Evolutionary conservation across 176 grass and related monocot genomes (phyloP), one percentile per base, ranked within the genome.

Genomic region (Coix lacrymajobi): DNA sequence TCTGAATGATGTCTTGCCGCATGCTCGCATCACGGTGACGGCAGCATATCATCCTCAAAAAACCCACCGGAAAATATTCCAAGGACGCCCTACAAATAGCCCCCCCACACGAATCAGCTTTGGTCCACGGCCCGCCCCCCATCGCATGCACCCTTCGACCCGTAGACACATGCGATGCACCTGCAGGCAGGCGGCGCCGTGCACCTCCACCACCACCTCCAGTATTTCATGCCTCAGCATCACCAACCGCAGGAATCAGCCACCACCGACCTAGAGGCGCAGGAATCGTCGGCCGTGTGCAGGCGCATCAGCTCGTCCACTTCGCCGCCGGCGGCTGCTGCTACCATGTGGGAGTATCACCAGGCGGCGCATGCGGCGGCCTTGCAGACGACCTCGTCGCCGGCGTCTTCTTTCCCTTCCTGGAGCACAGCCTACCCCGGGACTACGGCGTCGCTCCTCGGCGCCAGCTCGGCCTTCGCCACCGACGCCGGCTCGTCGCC

Each of bases 221-320:
- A 86, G 88, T 82, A 86, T 90, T 90, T 86, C 78, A 90, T 90
- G 88, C 83, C 88, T 66, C 88, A 72, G 79, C 62, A 62, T 20
- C 77, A 49, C 28, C 78, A n/a, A 5, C 78, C 32, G 4, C 31
- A 78, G 74, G 36, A 54, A 63, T 4, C 79, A 36, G 29, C 73
- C 61, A 72, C 73, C 57, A 72, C 73, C 57, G 79, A 77, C 29
- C 34, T 34, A 31, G 25, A 71, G 69, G 25, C 69, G 48, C 78
- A 62, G 51, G 64, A 77, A 43, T 38, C 71, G 3, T 16, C 72
- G 3, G 61, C 83, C 22, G 76, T 39, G 28, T 77, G 83, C 65
- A 64, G 65, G 40, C 69, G 25, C 38, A 6, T 22, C 66, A 16
- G 38, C 32, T 77, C 83, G 78, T 89, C 83, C 52, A 48, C 43